phyloP scores from a whole-genome alignment of 345 rosid species.

The Geranium brycei region DNA sequence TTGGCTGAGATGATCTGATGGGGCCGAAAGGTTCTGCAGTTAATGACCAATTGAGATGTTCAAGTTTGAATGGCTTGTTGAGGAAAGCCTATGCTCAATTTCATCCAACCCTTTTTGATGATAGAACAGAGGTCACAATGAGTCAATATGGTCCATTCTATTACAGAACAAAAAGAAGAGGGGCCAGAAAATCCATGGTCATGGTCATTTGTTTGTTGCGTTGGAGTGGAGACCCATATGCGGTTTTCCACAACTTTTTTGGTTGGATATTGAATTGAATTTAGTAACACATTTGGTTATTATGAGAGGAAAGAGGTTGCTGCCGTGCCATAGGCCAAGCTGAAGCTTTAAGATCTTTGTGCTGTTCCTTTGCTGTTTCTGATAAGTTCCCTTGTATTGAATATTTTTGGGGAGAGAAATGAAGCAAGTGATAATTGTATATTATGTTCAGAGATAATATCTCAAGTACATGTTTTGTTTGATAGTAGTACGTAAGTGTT shows the following conservation, averaged over 20 bases:
- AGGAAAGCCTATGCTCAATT: not conserved
- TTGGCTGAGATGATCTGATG: no score
- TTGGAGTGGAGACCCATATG: not conserved
- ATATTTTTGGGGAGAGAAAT: no score
- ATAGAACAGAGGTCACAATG: slow-evolving; percentile 17
- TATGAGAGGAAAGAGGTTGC: not conserved
- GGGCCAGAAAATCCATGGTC: not conserved
- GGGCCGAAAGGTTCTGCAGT: not conserved
- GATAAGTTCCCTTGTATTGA: no score
- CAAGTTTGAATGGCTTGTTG: slow-evolving; percentile 7
- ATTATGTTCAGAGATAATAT: no score
- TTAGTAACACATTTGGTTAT: not conserved
- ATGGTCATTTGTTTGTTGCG: not conserved
- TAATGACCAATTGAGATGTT: not conserved
- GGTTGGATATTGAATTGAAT: no score
- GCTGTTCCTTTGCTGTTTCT: not conserved
- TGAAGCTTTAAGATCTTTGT: not conserved
- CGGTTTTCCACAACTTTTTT: not conserved
- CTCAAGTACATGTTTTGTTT: no score
- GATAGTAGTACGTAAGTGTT: no score
- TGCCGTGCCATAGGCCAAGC: no score
- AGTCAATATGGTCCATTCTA: slow-evolving; percentile 28
- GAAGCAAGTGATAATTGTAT: no score
- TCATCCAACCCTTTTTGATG: not conserved
- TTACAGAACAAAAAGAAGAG: slow-evolving; percentile 15